phyloP scores from a whole-genome alignment of 441 rosid species.

The Gossypium lobatum region DNA sequence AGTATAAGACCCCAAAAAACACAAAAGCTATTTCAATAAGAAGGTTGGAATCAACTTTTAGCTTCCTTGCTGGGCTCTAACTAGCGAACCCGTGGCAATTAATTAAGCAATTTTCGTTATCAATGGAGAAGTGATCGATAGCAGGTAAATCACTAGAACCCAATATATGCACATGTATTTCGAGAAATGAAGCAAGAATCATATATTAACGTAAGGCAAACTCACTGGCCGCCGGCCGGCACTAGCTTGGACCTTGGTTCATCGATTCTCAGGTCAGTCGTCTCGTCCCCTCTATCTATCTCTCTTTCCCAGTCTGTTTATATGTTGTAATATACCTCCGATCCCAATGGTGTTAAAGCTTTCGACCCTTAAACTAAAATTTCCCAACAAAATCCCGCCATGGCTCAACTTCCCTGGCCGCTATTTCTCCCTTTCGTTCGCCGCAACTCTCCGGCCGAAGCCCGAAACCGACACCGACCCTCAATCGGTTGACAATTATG shows the following conservation, averaged over 20 bases:
- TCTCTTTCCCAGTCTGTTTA: not conserved
- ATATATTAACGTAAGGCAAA: too few relatives aligned
- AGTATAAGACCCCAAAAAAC: too few relatives aligned
- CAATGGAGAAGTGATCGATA: too few relatives aligned
- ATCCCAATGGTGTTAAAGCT: constrained; percentile 32
- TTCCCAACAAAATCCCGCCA: constrained; percentile 25
- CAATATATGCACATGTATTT: not conserved
- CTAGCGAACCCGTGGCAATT: too few relatives aligned
- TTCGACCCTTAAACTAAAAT: constrained; percentile 21
- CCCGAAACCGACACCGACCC: constrained; percentile 21
- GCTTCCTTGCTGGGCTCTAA: too few relatives aligned
- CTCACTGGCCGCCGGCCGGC: too few relatives aligned
- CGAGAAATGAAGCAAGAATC: too few relatives aligned
- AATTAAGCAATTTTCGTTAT: too few relatives aligned
- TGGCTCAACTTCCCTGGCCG: constrained; percentile 23
- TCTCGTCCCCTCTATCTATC: not conserved
- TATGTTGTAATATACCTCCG: constrained; percentile 10
- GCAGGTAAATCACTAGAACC: not conserved
- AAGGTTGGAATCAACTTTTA: too few relatives aligned
- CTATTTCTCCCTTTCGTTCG: constrained; percentile 33
- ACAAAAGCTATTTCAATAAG: too few relatives aligned
- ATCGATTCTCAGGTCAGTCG: constrained; percentile 4
- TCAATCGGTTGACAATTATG: constrained; percentile 18
- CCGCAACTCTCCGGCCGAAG: constrained; percentile 16
- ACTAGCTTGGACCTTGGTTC: not conserved